phyloP scores from a whole-genome alignment of 805 yeast genomes.

The Hanseniaspora vineae region DNA sequence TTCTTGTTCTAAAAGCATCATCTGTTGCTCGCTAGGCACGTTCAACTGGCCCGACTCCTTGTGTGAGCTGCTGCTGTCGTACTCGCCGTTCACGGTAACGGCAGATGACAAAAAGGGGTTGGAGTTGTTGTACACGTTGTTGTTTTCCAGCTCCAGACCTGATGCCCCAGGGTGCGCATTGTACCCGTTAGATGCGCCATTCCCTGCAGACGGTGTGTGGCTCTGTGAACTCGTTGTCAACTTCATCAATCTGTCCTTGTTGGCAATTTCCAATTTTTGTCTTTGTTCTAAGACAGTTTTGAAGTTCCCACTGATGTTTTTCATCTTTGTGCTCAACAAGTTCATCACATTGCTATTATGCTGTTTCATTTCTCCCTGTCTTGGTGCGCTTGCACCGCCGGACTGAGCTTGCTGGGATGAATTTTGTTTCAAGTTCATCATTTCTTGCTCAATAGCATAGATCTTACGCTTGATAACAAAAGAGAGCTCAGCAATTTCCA shows the following conservation, averaged over 20 bases:
- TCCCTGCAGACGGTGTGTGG: too few species aligned
- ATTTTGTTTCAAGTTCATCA: conserved; percentile 47
- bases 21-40: conserved; percentile 5
- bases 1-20: conserved; percentile 77
- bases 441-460: conserved; percentile 61
- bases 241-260: conserved; percentile 73
- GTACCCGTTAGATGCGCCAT: neutral
- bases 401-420: too few species aligned
- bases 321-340: conserved; percentile 75
- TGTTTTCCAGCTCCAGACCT: conserved; percentile 5
- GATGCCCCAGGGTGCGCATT: neutral
- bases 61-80: conserved; percentile 6
- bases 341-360: conserved; percentile 82
- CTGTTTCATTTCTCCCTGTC: conserved; percentile 46
- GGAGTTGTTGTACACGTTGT: conserved; percentile 20
- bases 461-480: conserved; percentile 44
- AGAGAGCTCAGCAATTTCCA: conserved; percentile 86
- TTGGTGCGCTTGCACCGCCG: neutral
- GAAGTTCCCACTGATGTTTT: conserved; percentile 85
- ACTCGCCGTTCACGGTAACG: conserved; percentile 13
- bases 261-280: conserved; percentile 69
- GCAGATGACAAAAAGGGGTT: conserved; percentile 28
- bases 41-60: neutral
- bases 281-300: conserved; percentile 80
- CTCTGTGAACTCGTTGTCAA: too few species aligned